A percentile compares a stretch with the other conserved stretches of the same genome.
Conservation (phyloP, 2,329 filamentous ascomycete species). For the Bipolaris oryzae region DNA sequence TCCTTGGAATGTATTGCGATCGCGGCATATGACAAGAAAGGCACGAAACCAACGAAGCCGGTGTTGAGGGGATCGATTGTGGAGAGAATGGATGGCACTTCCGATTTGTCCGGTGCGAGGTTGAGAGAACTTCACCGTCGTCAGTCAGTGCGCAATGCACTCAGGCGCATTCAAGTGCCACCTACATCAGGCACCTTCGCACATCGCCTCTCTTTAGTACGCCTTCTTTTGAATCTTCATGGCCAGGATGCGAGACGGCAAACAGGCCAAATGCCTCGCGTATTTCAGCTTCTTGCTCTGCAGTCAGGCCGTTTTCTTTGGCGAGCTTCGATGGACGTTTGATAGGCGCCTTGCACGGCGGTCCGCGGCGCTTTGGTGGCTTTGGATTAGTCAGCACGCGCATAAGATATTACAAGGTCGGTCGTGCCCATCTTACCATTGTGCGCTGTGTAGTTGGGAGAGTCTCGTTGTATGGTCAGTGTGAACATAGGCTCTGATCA, state of each 20-base stretch:
- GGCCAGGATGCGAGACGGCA: conserved; percentile 57
- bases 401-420: background rate
- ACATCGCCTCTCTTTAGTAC: conserved; percentile 53
- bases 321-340: conserved; percentile 82
- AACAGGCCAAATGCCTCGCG: conserved; percentile 89
- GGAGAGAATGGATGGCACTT: conserved; percentile 77
- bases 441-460: background rate
- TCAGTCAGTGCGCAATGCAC: conserved; percentile 8
- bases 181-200: conserved; percentile 59
- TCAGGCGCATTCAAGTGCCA: background rate
- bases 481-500: conserved; percentile 3
- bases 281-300: conserved; percentile 86
- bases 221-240: conserved; percentile 68
- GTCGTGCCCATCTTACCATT: conserved; percentile 24
- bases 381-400: conserved; percentile 15
- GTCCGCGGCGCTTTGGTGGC: conserved; percentile 41
- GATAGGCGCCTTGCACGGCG: conserved; percentile 25
- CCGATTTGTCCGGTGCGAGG: conserved; percentile 67
- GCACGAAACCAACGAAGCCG: conserved; percentile 77
- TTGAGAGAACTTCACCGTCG: conserved; percentile 72
- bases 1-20: conserved; percentile 71
- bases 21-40: conserved; percentile 87
- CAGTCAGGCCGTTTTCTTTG: conserved; percentile 85
- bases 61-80: conserved; percentile 82
- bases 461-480: conserved; percentile 1